These are phyloP conservation scores for Penicillium sp. DNA, from an alignment of 2,329 filamentous ascomycete genomes.

Conservation along the genomic window DNA sequence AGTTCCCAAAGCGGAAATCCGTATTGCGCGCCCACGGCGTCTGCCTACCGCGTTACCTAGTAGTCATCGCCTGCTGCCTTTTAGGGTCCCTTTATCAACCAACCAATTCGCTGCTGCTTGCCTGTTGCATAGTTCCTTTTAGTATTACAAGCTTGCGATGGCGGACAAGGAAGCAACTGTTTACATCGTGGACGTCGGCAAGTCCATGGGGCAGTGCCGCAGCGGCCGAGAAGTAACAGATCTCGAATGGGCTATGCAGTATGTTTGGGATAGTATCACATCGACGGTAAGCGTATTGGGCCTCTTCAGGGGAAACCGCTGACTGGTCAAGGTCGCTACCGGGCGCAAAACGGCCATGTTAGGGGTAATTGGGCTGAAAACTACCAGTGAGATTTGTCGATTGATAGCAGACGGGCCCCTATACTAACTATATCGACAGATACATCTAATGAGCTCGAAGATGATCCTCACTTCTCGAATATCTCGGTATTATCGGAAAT, in stretches of 20 bases:
- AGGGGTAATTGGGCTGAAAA: conserved; percentile 83
- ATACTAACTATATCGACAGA: conserved; percentile 42
- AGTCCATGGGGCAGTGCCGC: conserved; percentile 77
- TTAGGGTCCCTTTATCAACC: conserved; percentile 9
- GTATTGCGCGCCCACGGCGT: conserved; percentile 50
- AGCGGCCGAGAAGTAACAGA: conserved; percentile 76
- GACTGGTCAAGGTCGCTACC: conserved; percentile 56
- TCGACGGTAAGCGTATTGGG: conserved; percentile 62
- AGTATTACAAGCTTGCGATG: conserved; percentile 61
- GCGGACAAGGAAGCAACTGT: conserved; percentile 91
- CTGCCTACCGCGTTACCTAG: conserved; percentile 12
- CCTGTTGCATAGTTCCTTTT: neutral
- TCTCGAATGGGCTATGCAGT: conserved; percentile 86
- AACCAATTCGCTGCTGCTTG: neutral
- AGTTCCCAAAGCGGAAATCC: conserved; percentile 39
- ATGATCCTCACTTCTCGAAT: conserved; percentile 75
- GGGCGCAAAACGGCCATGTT: conserved; percentile 75
- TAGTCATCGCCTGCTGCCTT: conserved; percentile 20
- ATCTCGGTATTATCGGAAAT: conserved; percentile 73
- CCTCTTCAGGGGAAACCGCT: neutral
- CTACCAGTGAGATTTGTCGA: conserved; percentile 60
- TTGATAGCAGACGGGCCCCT: neutral
- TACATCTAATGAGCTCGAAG: conserved; percentile 70
- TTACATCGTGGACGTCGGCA: conserved; percentile 87
- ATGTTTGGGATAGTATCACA: conserved; percentile 92